Base-by-base conservation (phyloP, 805 yeast species). In the Metschnikowia cubensis region DNA sequence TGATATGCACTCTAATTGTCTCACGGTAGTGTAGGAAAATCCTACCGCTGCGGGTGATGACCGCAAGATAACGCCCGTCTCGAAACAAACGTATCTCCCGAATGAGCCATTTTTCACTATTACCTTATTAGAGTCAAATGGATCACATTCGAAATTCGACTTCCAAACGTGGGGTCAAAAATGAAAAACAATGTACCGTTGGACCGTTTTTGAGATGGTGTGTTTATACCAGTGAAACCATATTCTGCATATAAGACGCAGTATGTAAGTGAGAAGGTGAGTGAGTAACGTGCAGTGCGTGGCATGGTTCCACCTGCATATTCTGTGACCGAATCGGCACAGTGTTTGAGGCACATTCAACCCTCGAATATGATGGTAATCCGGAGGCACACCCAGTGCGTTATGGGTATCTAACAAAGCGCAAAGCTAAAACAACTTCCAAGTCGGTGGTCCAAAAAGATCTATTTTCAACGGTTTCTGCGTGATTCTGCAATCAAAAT, bases 1-100 rank as follows among this genome's bases (percentile, higher is more conserved):
- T 10, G 5, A 11, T 35, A 35, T 43, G 39, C 40, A 43, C 40
- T 43, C 40, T 35, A 21, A 35, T 35, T 43, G 46, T 43, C 46
- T 43, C 46, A 43, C 20, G 46, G 46, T 29, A 43, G 31, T 34
- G 38, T 25, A 35, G 22, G 37, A 34, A 40, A 8, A 14, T 11
- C 10, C 2, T 21, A 17, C 32, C 31, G 35, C 48, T 29, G 48
- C 44, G n/a, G 17, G 41, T 25, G 47, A 31, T 14, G 41, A 31
- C 33, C 20, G 25, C 32, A 42, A 42, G 45, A 33, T 34, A 33
- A 43, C 5, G 14, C 22, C 38, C 3, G 34, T 25, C 38, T 21
- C 38, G 6, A 15, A 15, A 5, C 13, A 2, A 3, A 6, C 8
- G 2, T 33, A 21, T 34, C 46, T 10, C 33, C 15, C 1, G 7